Evolutionary conservation across 192 early-diverging fungal genomes (phyloP), one percentile per base, ranked within the genome.

Genomic region (Rhizoclosmatium sp.): DNA sequence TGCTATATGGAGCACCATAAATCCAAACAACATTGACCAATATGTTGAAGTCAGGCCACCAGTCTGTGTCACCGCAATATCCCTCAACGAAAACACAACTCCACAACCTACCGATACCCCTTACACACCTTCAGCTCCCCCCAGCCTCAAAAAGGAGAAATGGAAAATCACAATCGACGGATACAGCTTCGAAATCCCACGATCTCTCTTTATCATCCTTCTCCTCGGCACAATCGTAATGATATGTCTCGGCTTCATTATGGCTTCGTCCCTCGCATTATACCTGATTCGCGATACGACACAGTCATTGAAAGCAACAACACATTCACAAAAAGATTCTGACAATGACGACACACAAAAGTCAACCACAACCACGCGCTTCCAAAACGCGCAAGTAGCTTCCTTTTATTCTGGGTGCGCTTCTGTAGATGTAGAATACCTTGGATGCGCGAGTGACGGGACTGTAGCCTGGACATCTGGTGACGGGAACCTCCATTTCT

Each of bases 1-100:
- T 21, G 71, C 78, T 5, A 86, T 91, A 59, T 91, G 90, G 90
- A 46, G 79, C 9, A 70, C 79, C 10, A 80, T 91, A 2, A 88
- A 91, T 79, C 88, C 87, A 9, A 56, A 58, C n/a, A 49, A 84
- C 19, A 71, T 66, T 4, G 84, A 84, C 48, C 84, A 80, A 47
- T 90, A 86, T 78, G 56, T 89, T 42, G 88, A 90, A 71, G 83
- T 91, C n/a, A 78, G 85, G 9, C 65, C 83, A 1, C 80, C 84
- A 2, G 31, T 67, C n/a, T 70, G 80, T 47, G 59, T 83, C 16
- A 79, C 74, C 7, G 48, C 83, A 41, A 10, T 64, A 3, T 12
- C 4, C 41, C 2, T 23, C 46, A 12, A 47, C 64, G 40, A 72
- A 4, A 19, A 23, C 48, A 23, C 54, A 9, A 9, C 59, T 48